A percentile compares a stretch with the other conserved stretches of the same genome.
phyloP scores from a whole-genome alignment of 768 basidiomycete genomes.

The Agaricus blazei region DNA sequence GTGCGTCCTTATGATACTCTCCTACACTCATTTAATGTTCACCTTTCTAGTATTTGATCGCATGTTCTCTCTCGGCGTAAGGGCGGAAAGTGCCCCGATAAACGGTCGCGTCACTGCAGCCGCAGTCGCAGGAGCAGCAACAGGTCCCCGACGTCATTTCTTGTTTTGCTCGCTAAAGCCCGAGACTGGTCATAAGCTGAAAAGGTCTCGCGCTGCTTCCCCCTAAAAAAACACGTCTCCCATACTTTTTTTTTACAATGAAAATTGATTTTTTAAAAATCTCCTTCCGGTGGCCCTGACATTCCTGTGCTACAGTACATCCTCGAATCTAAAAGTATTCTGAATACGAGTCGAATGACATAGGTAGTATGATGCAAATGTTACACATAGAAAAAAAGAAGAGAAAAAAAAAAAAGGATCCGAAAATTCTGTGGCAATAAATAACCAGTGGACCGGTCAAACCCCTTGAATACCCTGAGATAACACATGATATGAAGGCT shows the following conservation, averaged over 20 bases:
- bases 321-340: slow-evolving; percentile 7
- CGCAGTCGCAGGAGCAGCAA: slow-evolving; percentile 54
- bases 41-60: slow-evolving; percentile 70
- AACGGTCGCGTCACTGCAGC: slow-evolving; percentile 61
- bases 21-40: slow-evolving; percentile 5
- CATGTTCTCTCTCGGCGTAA: slow-evolving; percentile 83
- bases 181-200: slow-evolving; percentile 43
- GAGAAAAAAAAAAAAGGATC: not conserved
- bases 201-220: slow-evolving; percentile 19
- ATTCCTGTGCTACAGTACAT: slow-evolving; percentile 5
- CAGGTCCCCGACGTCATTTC: slow-evolving; percentile 80
- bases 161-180: slow-evolving; percentile 73
- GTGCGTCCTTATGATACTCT: slow-evolving; percentile 36
- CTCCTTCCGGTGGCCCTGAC: not conserved
- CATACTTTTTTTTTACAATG: not conserved
- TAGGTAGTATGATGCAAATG: slow-evolving; percentile 4
- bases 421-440: slow-evolving; percentile 2
- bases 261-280: not conserved
- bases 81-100: slow-evolving; percentile 62
- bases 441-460: not conserved
- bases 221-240: not conserved
- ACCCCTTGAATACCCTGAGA: slow-evolving; percentile 2
- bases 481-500: slow-evolving; percentile 2
- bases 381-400: not conserved
- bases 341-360: slow-evolving; percentile 5